Evolutionary conservation across 805 yeast species (phyloP).

Genomic region (Lipomyces kockii): DNA sequence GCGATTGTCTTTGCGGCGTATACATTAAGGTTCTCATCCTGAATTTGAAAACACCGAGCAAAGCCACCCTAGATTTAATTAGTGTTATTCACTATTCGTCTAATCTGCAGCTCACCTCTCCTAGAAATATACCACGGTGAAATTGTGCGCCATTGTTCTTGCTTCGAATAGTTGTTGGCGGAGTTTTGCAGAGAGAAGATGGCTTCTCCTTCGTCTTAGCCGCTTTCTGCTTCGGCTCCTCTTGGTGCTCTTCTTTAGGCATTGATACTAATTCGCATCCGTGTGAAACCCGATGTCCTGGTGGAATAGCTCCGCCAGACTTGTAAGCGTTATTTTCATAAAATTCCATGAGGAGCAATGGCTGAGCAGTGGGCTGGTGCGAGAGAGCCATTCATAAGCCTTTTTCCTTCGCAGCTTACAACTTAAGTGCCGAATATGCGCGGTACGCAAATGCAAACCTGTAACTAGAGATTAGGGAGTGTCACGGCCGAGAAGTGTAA

Average conservation of each 20-base stretch:
- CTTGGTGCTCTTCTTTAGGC: neutral
- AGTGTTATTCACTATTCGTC: neutral
- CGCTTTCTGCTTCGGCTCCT: conserved; percentile 35
- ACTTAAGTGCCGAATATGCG: neutral
- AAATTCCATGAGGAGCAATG: conserved; percentile 7
- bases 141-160: conserved; percentile 79
- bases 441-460: neutral
- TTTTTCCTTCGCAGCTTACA: neutral
- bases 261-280: neutral
- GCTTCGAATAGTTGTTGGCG: conserved; percentile 90
- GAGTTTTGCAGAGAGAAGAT: conserved; percentile 91
- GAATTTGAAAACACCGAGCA: conserved; percentile 97
- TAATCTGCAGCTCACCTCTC: conserved; percentile 55
- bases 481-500: neutral
- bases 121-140: conserved; percentile 86
- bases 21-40: conserved; percentile 81
- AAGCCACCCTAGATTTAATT: conserved; percentile 74
- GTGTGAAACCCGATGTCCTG: neutral
- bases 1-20: conserved; percentile 98
- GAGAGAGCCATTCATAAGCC: conserved; percentile 5
- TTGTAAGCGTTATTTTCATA: conserved; percentile 3
- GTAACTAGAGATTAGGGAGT: neutral
- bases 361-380: conserved; percentile 10
- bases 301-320: neutral
- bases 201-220: conserved; percentile 86